Evolutionary conservation across 1,284 basidiomycete species (phyloP).

Genomic region (Grifola frondosa): DNA sequence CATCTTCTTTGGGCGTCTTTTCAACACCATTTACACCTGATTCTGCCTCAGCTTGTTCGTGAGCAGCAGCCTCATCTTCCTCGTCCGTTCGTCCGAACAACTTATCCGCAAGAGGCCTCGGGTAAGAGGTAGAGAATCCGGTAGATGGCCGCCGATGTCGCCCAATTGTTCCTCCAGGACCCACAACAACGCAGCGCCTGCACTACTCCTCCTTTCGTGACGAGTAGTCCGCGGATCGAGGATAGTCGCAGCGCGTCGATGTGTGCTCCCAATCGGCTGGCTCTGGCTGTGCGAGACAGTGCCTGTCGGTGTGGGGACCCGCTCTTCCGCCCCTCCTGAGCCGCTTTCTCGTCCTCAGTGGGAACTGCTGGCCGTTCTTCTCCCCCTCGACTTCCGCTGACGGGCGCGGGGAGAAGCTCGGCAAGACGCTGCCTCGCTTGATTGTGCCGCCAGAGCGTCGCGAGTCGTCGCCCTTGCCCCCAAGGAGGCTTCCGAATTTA

Average conservation of each 20-base stretch:
- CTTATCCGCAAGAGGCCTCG: conserved; percentile 43
- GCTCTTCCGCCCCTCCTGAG: conserved; percentile 13
- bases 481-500: conserved; percentile 68
- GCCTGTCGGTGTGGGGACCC: conserved; percentile 33
- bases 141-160: conserved; percentile 67
- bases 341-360: conserved; percentile 28
- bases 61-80: conserved; percentile 42
- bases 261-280: conserved; percentile 54
- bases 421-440: conserved; percentile 52
- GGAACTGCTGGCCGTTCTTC: conserved; percentile 20
- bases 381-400: conserved; percentile 37
- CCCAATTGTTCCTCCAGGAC: conserved; percentile 57
- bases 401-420: conserved; percentile 46
- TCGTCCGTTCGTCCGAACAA: conserved; percentile 54
- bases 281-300: conserved; percentile 47
- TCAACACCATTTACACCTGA: conserved; percentile 32
- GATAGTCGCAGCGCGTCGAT: conserved; percentile 72
- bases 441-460: conserved; percentile 37
- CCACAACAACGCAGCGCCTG: conserved; percentile 59
- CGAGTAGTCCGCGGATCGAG: conserved; percentile 61
- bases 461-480: conserved; percentile 46
- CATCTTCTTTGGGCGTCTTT: conserved; percentile 29
- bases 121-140: conserved; percentile 43
- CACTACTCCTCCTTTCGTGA: conserved; percentile 78
- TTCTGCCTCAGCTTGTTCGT: conserved; percentile 36